phyloP scores from a whole-genome alignment of 2,329 filamentous ascomycete genomes.

The Penicillium sp. region DNA sequence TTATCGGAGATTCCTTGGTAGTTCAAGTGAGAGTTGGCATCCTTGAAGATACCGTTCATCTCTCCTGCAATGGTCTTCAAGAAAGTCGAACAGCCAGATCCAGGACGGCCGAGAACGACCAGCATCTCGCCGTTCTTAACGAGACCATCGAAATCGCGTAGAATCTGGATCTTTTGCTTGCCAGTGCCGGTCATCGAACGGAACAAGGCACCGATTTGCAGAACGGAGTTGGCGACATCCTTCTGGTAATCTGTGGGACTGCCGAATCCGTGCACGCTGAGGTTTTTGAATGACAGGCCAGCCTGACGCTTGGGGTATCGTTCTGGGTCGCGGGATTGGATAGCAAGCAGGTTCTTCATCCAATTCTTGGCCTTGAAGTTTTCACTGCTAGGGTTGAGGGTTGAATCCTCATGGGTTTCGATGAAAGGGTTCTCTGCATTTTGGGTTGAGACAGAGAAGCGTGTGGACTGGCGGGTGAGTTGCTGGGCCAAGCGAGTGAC shows the following conservation, averaged over 20 bases:
- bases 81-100: slow-evolving; percentile 71
- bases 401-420: slow-evolving; percentile 34
- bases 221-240: slow-evolving; percentile 41
- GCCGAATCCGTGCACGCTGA: slow-evolving; percentile 69
- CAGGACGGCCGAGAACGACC: slow-evolving; percentile 55
- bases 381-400: slow-evolving; percentile 47
- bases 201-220: slow-evolving; percentile 37
- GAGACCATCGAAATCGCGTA: slow-evolving; percentile 64
- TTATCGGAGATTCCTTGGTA: slow-evolving; percentile 60
- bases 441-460: slow-evolving; percentile 22
- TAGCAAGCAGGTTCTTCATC: slow-evolving; percentile 49
- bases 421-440: slow-evolving; percentile 39
- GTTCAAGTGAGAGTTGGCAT: slow-evolving; percentile 71
- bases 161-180: slow-evolving; percentile 58
- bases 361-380: slow-evolving; percentile 50
- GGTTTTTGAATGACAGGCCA: slow-evolving; percentile 65
- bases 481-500: slow-evolving; percentile 37
- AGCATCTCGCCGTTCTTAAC: slow-evolving; percentile 59
- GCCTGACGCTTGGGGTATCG: slow-evolving; percentile 56
- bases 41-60: slow-evolving; percentile 75
- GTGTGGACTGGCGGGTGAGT: slow-evolving; percentile 39
- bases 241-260: slow-evolving; percentile 67
- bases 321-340: slow-evolving; percentile 53
- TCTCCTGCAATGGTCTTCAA: slow-evolving; percentile 83
- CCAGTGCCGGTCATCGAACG: slow-evolving; percentile 37